Conservation (phyloP, 768 basidiomycete species). For the Holtermanniella nyarrowii region DNA sequence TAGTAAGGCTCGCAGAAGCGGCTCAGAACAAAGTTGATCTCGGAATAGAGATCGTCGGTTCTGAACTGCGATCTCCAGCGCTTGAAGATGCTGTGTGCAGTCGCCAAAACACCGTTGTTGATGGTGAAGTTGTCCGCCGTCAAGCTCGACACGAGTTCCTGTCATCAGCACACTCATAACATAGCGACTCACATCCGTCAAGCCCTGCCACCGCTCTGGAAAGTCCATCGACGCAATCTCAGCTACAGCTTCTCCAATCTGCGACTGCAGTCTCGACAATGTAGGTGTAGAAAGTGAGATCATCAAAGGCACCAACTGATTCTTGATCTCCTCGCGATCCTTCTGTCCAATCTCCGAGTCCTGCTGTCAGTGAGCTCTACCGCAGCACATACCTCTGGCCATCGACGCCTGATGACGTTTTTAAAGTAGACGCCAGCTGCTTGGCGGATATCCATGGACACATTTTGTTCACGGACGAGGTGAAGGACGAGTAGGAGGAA, state of each 20-base stretch:
- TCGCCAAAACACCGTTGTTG: constrained; percentile 83
- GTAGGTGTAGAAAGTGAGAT: constrained; percentile 63
- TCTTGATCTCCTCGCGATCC: constrained; percentile 64
- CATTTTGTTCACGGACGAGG: constrained; percentile 56
- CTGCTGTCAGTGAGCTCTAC: constrained; percentile 4
- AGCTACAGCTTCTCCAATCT: constrained; percentile 86
- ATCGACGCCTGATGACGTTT: constrained; percentile 74
- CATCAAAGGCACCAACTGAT: constrained; percentile 83
- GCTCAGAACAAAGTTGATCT: constrained; percentile 79
- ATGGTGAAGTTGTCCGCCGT: constrained; percentile 69
- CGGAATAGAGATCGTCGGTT: constrained; percentile 72
- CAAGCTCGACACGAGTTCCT: constrained; percentile 84
- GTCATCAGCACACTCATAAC: background rate
- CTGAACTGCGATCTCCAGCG: constrained; percentile 82
- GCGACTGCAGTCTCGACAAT: constrained; percentile 47
- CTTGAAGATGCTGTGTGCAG: constrained; percentile 88
- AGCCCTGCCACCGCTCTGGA: constrained; percentile 72
- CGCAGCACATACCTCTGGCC: constrained; percentile 62
- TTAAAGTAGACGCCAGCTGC: constrained; percentile 85
- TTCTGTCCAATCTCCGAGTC: constrained; percentile 48
- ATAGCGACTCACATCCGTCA: constrained; percentile 66
- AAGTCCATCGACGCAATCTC: constrained; percentile 88
- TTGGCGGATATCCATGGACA: constrained; percentile 57
- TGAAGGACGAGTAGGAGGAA: constrained; percentile 70
- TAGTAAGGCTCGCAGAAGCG: constrained; percentile 79